A percentile compares a stretch with the other conserved stretches of the same genome.
These are phyloP conservation scores for Microascus cirrosus DNA, from an alignment of 2,329 filamentous ascomycete genomes.

Conservation along the genomic window DNA sequence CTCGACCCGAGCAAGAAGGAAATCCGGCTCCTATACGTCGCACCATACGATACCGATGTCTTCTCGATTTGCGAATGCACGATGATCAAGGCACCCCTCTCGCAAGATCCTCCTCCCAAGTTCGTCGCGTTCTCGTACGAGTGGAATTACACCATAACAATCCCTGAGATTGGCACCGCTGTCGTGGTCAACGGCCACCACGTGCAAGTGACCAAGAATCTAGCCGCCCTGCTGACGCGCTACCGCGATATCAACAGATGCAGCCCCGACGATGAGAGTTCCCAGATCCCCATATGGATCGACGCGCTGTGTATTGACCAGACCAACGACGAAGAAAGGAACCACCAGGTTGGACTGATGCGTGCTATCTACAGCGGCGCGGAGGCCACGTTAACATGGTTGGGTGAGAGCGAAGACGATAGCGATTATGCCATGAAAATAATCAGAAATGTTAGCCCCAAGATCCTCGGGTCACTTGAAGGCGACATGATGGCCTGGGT, in stretches of 20 bases:
- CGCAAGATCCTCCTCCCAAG: not conserved
- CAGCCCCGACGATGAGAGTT: not conserved
- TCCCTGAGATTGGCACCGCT: not conserved
- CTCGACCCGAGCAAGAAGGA: not conserved
- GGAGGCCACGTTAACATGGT: not conserved
- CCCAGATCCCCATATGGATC: slow-evolving; percentile 9
- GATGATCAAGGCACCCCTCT: not conserved
- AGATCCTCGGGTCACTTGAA: not conserved
- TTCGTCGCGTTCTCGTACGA: not conserved
- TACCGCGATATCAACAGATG: not conserved
- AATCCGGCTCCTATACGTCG: not conserved
- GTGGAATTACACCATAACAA: not conserved
- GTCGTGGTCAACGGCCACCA: not conserved
- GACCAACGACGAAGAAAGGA: slow-evolving; percentile 11
- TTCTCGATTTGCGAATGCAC: not conserved
- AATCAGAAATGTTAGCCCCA: not conserved
- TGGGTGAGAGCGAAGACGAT: not conserved
- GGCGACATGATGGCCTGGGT: not conserved
- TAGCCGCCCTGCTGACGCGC: not conserved
- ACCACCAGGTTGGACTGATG: slow-evolving; percentile 12
- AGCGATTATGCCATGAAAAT: not conserved
- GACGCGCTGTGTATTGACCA: slow-evolving; percentile 16
- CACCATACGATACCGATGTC: not conserved
- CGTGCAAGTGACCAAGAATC: not conserved
- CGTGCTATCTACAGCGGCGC: slow-evolving; percentile 12